Evolutionary conservation across 1,284 basidiomycete genomes (phyloP).

Genomic region (Anthracocystis setariae): DNA sequence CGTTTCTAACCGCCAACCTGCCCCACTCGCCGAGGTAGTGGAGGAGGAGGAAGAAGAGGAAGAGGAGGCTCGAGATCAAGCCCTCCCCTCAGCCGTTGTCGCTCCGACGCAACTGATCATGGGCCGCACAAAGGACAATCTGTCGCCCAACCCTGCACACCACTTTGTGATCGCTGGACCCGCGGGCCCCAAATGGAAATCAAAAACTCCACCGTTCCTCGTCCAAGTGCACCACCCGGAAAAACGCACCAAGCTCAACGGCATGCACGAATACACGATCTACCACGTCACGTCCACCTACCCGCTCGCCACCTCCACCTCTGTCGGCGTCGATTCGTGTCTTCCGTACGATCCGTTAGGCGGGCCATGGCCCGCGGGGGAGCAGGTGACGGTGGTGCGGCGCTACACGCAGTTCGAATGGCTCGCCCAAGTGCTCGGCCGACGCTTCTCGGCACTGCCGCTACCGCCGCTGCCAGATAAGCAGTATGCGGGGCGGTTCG

Average conservation of each 20-base stretch:
- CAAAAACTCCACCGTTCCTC: constrained; percentile 77
- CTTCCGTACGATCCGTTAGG: constrained; percentile 53
- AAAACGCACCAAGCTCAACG: constrained; percentile 76
- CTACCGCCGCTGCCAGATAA: constrained; percentile 84
- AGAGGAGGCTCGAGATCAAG: too few species aligned
- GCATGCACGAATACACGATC: constrained; percentile 75
- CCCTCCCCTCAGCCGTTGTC: too few species aligned
- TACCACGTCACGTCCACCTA: constrained; percentile 82
- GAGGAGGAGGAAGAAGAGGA: constrained; percentile 18
- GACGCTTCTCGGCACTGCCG: constrained; percentile 78
- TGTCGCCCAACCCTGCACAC: constrained; percentile 33
- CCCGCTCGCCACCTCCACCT: constrained; percentile 49
- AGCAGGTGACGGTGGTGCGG: constrained; percentile 72
- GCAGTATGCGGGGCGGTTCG: constrained; percentile 82
- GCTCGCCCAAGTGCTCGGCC: constrained; percentile 76
- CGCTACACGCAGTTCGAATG: constrained; percentile 85
- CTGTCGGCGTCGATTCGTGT: not conserved
- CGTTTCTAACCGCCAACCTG: constrained; percentile 26
- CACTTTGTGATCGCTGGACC: constrained; percentile 79
- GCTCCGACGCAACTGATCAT: not conserved
- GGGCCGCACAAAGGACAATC: constrained; percentile 1
- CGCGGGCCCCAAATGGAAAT: constrained; percentile 74
- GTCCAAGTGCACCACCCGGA: constrained; percentile 82
- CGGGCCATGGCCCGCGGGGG: constrained; percentile 35
- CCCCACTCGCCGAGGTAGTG: constrained; percentile 10